Evolutionary conservation across 2,329 filamentous ascomycete genomes (phyloP).

Genomic region (Stagonosporopsis vannaccii): DNA sequence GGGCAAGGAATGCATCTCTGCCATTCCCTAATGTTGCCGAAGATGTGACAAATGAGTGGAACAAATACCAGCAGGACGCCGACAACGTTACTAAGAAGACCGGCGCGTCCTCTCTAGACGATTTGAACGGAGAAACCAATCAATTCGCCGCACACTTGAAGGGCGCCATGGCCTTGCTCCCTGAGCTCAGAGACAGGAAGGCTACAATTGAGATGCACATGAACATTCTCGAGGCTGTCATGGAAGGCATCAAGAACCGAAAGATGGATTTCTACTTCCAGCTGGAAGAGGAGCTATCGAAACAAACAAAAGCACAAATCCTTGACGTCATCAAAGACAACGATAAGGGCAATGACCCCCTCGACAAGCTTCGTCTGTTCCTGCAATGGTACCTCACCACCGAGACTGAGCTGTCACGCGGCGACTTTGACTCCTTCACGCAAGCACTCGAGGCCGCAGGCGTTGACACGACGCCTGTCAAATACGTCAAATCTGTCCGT

Average conservation of each 20-base stretch:
- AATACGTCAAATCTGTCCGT: conserved; percentile 82
- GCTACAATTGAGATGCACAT: conserved; percentile 87
- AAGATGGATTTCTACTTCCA: conserved; percentile 97
- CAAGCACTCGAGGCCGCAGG: conserved; percentile 80
- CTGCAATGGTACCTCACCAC: conserved; percentile 93
- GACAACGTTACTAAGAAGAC: conserved; percentile 95
- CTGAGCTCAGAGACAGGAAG: conserved; percentile 91
- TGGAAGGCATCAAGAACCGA: conserved; percentile 88
- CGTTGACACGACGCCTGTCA: conserved; percentile 76
- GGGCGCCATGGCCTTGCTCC: conserved; percentile 89
- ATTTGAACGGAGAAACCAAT: conserved; percentile 86
- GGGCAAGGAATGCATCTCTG: conserved; percentile 87
- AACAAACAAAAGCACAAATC: conserved; percentile 88
- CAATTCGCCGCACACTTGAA: conserved; percentile 94
- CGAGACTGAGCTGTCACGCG: conserved; percentile 82
- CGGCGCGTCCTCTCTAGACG: conserved; percentile 89
- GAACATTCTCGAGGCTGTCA: conserved; percentile 86
- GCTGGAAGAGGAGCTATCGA: conserved; percentile 89
- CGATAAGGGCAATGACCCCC: conserved; percentile 81
- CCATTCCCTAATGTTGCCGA: conserved; percentile 97
- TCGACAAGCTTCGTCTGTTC: conserved; percentile 92
- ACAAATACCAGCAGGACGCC: conserved; percentile 93
- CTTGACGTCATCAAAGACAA: conserved; percentile 83
- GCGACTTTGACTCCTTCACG: conserved; percentile 86
- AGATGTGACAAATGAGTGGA: conserved; percentile 92